A percentile compares a stretch with the other conserved stretches of the same genome.
These are phyloP conservation scores for Powellomyces hirtus DNA, from an alignment of 192 early-diverging fungal species.

Conservation along the genomic window DNA sequence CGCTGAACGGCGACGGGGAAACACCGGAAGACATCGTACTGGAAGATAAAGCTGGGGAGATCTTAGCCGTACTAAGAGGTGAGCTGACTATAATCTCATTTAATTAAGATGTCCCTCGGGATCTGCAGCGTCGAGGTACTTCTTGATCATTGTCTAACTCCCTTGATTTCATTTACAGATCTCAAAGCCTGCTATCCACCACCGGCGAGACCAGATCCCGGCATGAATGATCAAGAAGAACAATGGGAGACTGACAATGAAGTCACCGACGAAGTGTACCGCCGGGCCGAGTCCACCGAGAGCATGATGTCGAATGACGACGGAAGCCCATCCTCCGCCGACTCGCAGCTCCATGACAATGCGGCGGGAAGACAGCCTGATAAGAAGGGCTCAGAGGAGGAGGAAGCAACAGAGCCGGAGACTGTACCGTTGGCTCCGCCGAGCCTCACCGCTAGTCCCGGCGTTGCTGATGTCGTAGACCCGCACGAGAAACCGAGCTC, in stretches of 20 bases:
- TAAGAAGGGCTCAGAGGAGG: too few species aligned
- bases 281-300: neutral
- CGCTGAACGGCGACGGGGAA: slow-evolving; percentile 45
- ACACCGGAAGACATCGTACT: slow-evolving; percentile 37
- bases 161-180: neutral
- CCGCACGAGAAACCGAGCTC: too few species aligned
- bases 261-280: too few species aligned
- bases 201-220: neutral
- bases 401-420: too few species aligned
- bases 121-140: neutral
- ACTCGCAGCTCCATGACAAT: neutral
- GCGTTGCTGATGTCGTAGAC: too few species aligned
- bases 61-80: slow-evolving; percentile 29
- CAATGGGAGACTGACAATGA: neutral
- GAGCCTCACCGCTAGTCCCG: too few species aligned
- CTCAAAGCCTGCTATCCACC: slow-evolving; percentile 1
- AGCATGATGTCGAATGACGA: neutral
- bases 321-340: too few species aligned
- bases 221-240: neutral
- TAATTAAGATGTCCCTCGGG: neutral
- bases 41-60: slow-evolving; percentile 33
- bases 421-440: too few species aligned
- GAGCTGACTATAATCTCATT: neutral
- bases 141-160: neutral
- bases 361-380: too few species aligned